Percentiles rank a stretch among this genome's conserved stretches.
Conservation (phyloP, 2,329 filamentous ascomycete genomes). For the Eurotiales sp. region DNA sequence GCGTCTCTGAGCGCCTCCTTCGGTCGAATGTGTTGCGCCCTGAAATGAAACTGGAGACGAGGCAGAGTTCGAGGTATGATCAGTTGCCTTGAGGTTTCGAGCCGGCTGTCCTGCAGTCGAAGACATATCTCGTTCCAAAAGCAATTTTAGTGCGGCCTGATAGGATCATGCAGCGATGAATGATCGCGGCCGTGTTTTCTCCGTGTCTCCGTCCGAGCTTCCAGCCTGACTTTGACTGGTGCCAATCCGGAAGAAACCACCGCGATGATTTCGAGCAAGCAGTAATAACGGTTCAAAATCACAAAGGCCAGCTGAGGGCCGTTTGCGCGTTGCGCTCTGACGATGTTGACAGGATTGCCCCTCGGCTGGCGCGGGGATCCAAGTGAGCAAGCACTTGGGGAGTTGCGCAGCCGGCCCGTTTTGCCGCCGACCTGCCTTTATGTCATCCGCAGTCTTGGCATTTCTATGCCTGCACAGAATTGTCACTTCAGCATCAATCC, state of each 20-base stretch:
- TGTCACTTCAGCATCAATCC: too few relatives aligned
- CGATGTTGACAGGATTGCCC: constrained; percentile 12
- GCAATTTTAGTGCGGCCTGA: not conserved
- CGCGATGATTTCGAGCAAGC: too few relatives aligned
- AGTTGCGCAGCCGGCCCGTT: not conserved
- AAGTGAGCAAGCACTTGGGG: too few relatives aligned
- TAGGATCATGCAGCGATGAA: not conserved
- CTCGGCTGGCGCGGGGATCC: constrained; percentile 11
- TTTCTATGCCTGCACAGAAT: not conserved
- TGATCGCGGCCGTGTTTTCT: too few relatives aligned
- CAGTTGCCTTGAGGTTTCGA: constrained; percentile 36
- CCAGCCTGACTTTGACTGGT: too few relatives aligned
- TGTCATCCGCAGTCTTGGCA: constrained; percentile 5
- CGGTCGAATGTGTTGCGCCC: constrained; percentile 25
- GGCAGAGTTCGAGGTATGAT: constrained; percentile 32
- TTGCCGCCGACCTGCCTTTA: not conserved
- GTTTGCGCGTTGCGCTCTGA: constrained; percentile 11
- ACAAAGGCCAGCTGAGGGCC: constrained; percentile 7
- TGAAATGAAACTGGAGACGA: constrained; percentile 31
- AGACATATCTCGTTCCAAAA: constrained; percentile 35
- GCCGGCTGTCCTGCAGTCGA: constrained; percentile 34
- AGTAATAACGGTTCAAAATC: not conserved
- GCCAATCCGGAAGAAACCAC: not conserved
- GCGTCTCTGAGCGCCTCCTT: constrained; percentile 38
- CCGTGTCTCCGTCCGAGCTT: too few relatives aligned